phyloP scores from a whole-genome alignment of 495 filamentous ascomycete species.

The Neurospora sp. region DNA sequence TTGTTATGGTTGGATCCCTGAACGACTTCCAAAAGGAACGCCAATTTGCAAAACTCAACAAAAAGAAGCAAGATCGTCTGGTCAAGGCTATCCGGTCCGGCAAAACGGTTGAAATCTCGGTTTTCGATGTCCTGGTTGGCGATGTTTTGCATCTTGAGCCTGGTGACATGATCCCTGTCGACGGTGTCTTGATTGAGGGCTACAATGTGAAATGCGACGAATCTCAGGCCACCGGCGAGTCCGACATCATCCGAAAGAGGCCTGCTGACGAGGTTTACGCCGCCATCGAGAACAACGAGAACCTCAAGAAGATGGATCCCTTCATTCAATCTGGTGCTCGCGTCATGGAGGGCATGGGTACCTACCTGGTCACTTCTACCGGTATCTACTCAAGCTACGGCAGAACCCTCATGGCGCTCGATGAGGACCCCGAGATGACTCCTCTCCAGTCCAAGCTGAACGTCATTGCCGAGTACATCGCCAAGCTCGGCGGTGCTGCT shows the following conservation, averaged over 20 bases:
- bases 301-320: constrained; percentile 75
- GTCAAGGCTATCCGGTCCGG: constrained; percentile 72
- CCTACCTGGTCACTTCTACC: constrained; percentile 75
- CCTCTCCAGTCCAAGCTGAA: constrained; percentile 93
- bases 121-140: constrained; percentile 61
- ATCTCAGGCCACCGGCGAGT: constrained; percentile 77
- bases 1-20: constrained; percentile 61
- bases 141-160: constrained; percentile 66
- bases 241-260: constrained; percentile 65
- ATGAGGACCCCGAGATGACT: constrained; percentile 82
- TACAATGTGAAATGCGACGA: constrained; percentile 74
- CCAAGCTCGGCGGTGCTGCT: constrained; percentile 78
- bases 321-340: constrained; percentile 91
- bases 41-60: constrained; percentile 71
- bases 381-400: constrained; percentile 85
- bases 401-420: constrained; percentile 88
- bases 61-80: constrained; percentile 68
- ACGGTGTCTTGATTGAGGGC: constrained; percentile 61
- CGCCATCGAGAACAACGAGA: constrained; percentile 66
- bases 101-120: constrained; percentile 57
- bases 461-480: constrained; percentile 82
- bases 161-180: constrained; percentile 66
- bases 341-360: constrained; percentile 84
- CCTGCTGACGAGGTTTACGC: constrained; percentile 66
- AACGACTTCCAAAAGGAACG: constrained; percentile 74